Base-by-base conservation (phyloP, 805 yeast genomes). In the Lipomyces chichibuensis region DNA sequence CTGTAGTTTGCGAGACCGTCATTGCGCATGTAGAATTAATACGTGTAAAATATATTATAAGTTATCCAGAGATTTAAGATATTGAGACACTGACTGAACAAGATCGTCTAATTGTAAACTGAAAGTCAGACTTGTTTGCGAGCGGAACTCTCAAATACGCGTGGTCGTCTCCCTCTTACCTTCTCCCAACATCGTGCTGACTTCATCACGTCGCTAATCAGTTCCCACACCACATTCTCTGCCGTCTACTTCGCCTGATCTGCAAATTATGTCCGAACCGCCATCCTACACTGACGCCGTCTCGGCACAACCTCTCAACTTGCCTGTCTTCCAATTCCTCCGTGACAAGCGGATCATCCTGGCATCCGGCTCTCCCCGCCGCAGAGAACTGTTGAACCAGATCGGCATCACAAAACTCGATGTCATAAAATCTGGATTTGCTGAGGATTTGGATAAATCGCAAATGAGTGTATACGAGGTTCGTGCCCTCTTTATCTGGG, bases 291-390 rank as follows among this genome's bases (percentile, higher is more conserved):
- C 23, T 25, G 62, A 39, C 20, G 62, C 62, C 39, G 60, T 46
- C 25, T 17, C 59, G 33, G 57, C 20, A 32, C 35, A 14, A 39
- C 65, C 60, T 20, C 56, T 69, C 20, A 64, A 63, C 13, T 64
- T 69, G 17, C 71, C 71, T 0, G 66, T 69, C 5, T 69, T 69
- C 57, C 64, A 63, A 17, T 56, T 54, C 27, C 66, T 74, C 20
- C 55, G 63, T 25, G 69, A 64, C 29, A 75, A 73, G 33, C 74
- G 73, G 29, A 74, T 93, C 32, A 80, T 91, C 4, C 81, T 94
- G 6, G 97, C 97, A 0, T 91, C 97, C 1, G 84, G 90, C 0
- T 93, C 98, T 0, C 94, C 96, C 1, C 82, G 97, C 67, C 80
- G 99, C 65, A 78, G 80, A 63, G 91, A 90, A 64, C 88, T 95